Conservation (phyloP, 257 asterid genomes). For the Asclepias syriaca region DNA sequence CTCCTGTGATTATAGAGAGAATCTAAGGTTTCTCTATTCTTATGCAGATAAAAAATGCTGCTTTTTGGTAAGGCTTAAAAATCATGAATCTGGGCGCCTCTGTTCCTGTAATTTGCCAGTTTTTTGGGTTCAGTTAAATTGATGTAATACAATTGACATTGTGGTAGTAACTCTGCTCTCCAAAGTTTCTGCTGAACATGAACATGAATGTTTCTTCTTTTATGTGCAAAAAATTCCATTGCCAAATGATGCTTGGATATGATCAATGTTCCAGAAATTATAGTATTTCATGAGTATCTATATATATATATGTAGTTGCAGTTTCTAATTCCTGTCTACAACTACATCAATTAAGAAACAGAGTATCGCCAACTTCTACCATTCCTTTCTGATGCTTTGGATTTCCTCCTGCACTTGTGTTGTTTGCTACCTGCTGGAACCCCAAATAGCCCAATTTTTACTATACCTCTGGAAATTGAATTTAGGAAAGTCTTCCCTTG, state of each 20-base stretch:
- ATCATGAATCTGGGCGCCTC: neutral
- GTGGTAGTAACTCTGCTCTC: neutral
- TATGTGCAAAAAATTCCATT: neutral
- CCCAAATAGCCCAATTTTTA: constrained; percentile 47
- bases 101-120: neutral
- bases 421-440: constrained; percentile 37
- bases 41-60: neutral
- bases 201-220: neutral
- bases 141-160: neutral
- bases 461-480: constrained; percentile 60
- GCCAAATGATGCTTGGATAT: neutral
- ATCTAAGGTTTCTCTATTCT: neutral
- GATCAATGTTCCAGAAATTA: neutral
- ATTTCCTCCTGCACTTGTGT: constrained; percentile 34
- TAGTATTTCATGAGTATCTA: neutral
- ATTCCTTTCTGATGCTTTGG: constrained; percentile 26
- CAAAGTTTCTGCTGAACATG: neutral
- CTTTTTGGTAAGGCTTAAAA: neutral
- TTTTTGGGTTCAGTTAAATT: neutral
- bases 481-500: constrained; percentile 45
- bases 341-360: neutral
- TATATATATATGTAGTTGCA: neutral
- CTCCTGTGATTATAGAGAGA: no score
- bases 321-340: neutral
- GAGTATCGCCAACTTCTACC: constrained; percentile 41